Conservation (phyloP, 345 rosid species). For the Hypericum perforatum region DNA sequence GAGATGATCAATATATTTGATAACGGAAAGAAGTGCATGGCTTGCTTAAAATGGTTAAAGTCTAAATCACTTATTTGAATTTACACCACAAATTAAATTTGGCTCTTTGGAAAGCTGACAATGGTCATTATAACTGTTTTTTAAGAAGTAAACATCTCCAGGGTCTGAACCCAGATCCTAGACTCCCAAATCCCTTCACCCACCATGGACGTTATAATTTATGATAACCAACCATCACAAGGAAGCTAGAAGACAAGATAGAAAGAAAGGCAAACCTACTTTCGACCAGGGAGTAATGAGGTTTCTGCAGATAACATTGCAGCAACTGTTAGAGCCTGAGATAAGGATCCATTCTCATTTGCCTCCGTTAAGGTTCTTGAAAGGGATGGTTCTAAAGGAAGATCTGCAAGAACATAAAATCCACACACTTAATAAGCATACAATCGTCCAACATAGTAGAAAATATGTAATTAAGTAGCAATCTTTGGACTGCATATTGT, state of each 20-base stretch:
- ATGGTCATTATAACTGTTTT: too few relatives aligned
- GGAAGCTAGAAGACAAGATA: background rate
- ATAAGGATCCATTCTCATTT: constrained; percentile 65
- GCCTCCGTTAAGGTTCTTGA: constrained; percentile 92
- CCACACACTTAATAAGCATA: constrained; percentile 10
- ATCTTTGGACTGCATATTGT: background rate
- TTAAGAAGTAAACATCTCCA: too few relatives aligned
- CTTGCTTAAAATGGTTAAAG: too few relatives aligned
- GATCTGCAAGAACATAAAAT: constrained; percentile 43
- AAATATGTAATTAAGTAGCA: too few relatives aligned
- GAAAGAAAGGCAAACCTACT: constrained; percentile 33
- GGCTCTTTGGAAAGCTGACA: too few relatives aligned
- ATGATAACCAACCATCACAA: constrained; percentile 1
- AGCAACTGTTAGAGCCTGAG: constrained; percentile 89
- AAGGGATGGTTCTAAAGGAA: constrained; percentile 93
- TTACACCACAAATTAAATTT: too few relatives aligned
- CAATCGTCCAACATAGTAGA: background rate
- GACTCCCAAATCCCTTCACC: too few relatives aligned
- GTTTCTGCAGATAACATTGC: constrained; percentile 96
- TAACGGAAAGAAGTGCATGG: too few relatives aligned
- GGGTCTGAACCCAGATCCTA: too few relatives aligned
- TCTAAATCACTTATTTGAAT: too few relatives aligned
- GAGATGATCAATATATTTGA: too few relatives aligned
- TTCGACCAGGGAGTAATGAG: constrained; percentile 60
- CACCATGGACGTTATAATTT: background rate